Percentiles rank a stretch among this genome's conserved stretches.
These are phyloP conservation scores for Plasmodium coatneyi DNA, from an alignment of 169 alveolate genomes.

Conservation along the genomic window DNA sequence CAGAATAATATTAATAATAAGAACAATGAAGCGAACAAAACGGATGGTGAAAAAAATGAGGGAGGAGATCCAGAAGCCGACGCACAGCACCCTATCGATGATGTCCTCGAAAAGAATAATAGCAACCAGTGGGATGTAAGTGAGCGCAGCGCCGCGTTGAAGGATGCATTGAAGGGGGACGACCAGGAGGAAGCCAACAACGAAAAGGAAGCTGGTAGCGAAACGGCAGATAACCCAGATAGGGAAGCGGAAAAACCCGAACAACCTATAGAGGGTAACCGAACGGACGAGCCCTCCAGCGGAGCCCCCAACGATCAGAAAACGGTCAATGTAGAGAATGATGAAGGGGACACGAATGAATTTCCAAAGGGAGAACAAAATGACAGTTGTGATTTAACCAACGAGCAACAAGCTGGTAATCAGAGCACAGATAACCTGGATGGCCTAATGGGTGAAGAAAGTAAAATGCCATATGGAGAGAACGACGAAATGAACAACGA, in stretches of 20 bases:
- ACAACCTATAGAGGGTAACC: not conserved
- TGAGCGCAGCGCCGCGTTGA: constrained; percentile 5
- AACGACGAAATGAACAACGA: not conserved
- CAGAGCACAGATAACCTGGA: not conserved
- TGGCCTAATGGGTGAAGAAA: not conserved
- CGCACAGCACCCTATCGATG: constrained; percentile 76
- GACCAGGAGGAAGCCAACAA: constrained; percentile 1
- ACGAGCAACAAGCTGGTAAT: not conserved
- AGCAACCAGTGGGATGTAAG: constrained; percentile 30
- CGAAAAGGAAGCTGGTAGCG: constrained; percentile 11
- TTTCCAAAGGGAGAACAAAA: not conserved
- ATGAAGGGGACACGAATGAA: not conserved
- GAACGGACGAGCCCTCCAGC: not conserved
- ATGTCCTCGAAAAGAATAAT: constrained; percentile 53
- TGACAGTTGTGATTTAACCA: not conserved
- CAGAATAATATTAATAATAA: constrained; percentile 77
- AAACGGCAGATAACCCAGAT: not conserved
- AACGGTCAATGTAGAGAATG: not conserved
- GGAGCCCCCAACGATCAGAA: not conserved
- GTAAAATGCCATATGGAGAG: not conserved
- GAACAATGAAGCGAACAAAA: constrained; percentile 44
- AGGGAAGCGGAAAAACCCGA: not conserved
- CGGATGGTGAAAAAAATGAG: constrained; percentile 42
- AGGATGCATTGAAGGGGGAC: not conserved
- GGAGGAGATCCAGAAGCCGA: constrained; percentile 26